These are phyloP conservation scores for Ascocoryne sarcoides DNA, from an alignment of 2,329 filamentous ascomycete species.

Conservation along the genomic window DNA sequence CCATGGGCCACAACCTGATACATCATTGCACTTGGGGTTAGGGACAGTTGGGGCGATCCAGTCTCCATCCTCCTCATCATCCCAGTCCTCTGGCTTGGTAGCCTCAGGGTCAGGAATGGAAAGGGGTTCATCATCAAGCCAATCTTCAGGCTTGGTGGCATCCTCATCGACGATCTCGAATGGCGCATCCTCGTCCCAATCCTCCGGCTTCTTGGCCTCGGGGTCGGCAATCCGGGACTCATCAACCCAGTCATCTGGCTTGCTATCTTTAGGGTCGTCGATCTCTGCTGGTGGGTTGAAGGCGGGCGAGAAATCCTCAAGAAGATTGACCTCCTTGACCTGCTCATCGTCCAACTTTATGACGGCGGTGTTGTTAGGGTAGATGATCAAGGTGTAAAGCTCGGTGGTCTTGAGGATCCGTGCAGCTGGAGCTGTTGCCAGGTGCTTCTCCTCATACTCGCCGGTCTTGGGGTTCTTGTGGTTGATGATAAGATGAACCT, in stretches of 20 bases:
- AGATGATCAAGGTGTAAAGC: constrained; percentile 94
- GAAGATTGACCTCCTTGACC: constrained; percentile 80
- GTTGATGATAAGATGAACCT: constrained; percentile 98
- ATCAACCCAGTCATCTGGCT: constrained; percentile 95
- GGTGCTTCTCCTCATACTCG: constrained; percentile 99
- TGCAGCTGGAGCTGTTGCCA: constrained; percentile 73
- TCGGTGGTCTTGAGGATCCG: constrained; percentile 86
- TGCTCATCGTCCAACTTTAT: constrained; percentile 87
- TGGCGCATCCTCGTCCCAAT: constrained; percentile 98
- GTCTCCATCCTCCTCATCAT: constrained; percentile 98
- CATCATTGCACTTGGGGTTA: constrained; percentile 94
- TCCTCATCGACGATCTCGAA: constrained; percentile 94
- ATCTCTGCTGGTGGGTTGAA: constrained; percentile 95
- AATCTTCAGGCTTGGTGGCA: constrained; percentile 86
- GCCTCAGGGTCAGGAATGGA: constrained; percentile 87
- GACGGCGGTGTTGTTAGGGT: constrained; percentile 90
- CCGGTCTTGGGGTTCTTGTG: constrained; percentile 99
- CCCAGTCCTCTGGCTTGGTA: constrained; percentile 97
- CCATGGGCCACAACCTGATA: constrained; percentile 91
- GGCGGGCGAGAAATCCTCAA: constrained; percentile 87
- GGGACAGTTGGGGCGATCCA: constrained; percentile 79
- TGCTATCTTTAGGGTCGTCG: constrained; percentile 84
- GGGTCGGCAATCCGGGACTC: constrained; percentile 85
- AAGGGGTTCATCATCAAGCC: constrained; percentile 82
- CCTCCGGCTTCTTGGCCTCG: constrained; percentile 89